Evolutionary conservation across 352 stramenopile species (phyloP).

Genomic region (Phytophthora rubi): DNA sequence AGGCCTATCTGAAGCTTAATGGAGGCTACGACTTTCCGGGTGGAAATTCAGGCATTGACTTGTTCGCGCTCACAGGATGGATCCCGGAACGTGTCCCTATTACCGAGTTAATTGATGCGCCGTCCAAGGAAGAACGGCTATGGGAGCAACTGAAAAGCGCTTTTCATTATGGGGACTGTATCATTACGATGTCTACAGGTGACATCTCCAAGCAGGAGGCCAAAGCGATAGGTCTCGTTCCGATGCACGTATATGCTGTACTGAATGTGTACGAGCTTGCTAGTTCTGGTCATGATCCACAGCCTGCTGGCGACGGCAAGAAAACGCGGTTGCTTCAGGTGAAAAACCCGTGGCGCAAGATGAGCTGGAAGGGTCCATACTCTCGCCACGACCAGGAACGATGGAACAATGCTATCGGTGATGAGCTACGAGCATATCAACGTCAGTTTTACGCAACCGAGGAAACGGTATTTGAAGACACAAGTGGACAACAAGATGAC

Average conservation of each 20-base stretch:
- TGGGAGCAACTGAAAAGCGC: constrained; percentile 94
- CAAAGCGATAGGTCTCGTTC: constrained; percentile 92
- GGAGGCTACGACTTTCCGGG: constrained; percentile 98
- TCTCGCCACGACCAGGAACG: constrained; percentile 62
- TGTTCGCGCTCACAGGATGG: constrained; percentile 98
- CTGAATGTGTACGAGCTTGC: constrained; percentile 91
- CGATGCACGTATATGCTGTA: constrained; percentile 97
- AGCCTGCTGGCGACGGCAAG: constrained; percentile 35
- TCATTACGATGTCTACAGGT: constrained; percentile 97
- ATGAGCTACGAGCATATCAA: constrained; percentile 67
- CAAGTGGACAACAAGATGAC: constrained; percentile 72
- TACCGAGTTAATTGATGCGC: constrained; percentile 76
- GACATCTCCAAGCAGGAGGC: constrained; percentile 74
- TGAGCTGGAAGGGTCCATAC: constrained; percentile 88
- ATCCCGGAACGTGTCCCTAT: constrained; percentile 95
- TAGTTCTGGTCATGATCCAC: constrained; percentile 55
- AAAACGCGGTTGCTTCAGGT: constrained; percentile 89
- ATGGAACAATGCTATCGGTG: constrained; percentile 63
- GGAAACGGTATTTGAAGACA: constrained; percentile 18
- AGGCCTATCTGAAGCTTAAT: constrained; percentile 98
- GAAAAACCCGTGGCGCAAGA: constrained; percentile 96
- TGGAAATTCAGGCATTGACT: constrained; percentile 96
- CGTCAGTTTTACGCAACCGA: constrained; percentile 51
- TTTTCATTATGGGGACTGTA: constrained; percentile 96
- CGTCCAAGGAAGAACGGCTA: constrained; percentile 95